Percentiles rank a stretch among this genome's conserved stretches.
These are phyloP conservation scores for Misopates orontium DNA, from an alignment of 257 asterid species.

Conservation along the genomic window DNA sequence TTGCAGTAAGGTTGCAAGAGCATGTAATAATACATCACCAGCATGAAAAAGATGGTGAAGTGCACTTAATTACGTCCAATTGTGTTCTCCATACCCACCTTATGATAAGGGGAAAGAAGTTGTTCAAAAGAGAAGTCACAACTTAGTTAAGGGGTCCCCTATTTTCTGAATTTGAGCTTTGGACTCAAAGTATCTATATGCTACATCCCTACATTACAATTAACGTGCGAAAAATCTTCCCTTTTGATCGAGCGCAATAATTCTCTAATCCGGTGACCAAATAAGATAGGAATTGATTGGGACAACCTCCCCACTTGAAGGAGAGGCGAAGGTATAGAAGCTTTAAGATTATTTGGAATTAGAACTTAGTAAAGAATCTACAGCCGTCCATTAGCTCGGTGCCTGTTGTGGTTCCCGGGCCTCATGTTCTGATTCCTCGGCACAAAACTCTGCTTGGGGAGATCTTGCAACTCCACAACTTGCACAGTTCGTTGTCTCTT, in stretches of 20 bases:
- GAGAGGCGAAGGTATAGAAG: not conserved
- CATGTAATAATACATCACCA: no score
- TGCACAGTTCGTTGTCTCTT: slow-evolving; percentile 83
- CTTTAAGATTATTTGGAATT: slow-evolving; percentile 12
- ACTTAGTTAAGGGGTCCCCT: no score
- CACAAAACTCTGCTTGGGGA: slow-evolving; percentile 63
- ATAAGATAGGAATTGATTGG: slow-evolving; percentile 6
- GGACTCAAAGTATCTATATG: not conserved
- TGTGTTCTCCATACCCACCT: no score
- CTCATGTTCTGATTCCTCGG: slow-evolving; percentile 55
- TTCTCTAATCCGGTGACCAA: not conserved
- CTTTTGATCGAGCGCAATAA: no score
- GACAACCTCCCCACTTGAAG: slow-evolving; percentile 27
- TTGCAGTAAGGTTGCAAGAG: no score
- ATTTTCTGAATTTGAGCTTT: no score
- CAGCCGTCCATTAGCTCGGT: slow-evolving; percentile 56
- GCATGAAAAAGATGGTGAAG: no score
- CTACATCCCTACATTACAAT: slow-evolving; percentile 20
- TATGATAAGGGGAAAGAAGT: no score
- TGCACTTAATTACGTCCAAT: no score
- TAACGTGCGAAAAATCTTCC: not conserved
- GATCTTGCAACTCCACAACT: slow-evolving; percentile 79
- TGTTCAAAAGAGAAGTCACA: no score
- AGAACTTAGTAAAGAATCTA: slow-evolving; percentile 34
- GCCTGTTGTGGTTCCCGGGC: slow-evolving; percentile 62